phyloP scores from a whole-genome alignment of 1,139 yeast genomes.

The Candida sp. region DNA sequence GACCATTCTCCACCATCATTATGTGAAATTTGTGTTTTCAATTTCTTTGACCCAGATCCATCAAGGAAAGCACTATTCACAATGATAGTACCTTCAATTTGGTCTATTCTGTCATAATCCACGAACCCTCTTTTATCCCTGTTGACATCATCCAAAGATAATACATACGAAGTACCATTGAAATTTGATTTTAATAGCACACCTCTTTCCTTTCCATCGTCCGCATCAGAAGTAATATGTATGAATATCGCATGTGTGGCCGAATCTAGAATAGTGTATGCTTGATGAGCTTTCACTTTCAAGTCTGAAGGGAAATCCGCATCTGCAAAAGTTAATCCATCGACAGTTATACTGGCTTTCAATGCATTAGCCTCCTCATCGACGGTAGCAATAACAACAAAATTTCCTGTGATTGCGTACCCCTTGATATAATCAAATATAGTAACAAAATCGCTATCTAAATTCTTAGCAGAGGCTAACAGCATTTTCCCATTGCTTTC shows the following conservation, averaged over 20 bases:
- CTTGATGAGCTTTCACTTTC: constrained; percentile 61
- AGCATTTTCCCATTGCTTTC: constrained; percentile 18
- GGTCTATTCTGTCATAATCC: constrained; percentile 83
- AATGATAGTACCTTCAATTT: constrained; percentile 83
- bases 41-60: constrained; percentile 32
- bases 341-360: constrained; percentile 71
- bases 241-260: constrained; percentile 72
- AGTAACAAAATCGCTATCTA: constrained; percentile 18
- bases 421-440: constrained; percentile 35
- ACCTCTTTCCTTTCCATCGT: constrained; percentile 62
- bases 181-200: constrained; percentile 86
- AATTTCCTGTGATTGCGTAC: constrained; percentile 48
- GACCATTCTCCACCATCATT: constrained; percentile 95
- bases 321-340: constrained; percentile 74
- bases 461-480: constrained; percentile 25
- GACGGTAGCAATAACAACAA: constrained; percentile 74
- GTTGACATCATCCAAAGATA: constrained; percentile 71
- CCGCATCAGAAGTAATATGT: constrained; percentile 70
- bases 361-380: constrained; percentile 39
- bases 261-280: constrained; percentile 83
- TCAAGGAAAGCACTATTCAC: constrained; percentile 45
- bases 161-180: constrained; percentile 89
- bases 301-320: constrained; percentile 77
- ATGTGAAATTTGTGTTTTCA: constrained; percentile 74
- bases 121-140: constrained; percentile 73